Conservation (phyloP, 1,284 basidiomycete species). For the Sanguinoderma infundibulare region DNA sequence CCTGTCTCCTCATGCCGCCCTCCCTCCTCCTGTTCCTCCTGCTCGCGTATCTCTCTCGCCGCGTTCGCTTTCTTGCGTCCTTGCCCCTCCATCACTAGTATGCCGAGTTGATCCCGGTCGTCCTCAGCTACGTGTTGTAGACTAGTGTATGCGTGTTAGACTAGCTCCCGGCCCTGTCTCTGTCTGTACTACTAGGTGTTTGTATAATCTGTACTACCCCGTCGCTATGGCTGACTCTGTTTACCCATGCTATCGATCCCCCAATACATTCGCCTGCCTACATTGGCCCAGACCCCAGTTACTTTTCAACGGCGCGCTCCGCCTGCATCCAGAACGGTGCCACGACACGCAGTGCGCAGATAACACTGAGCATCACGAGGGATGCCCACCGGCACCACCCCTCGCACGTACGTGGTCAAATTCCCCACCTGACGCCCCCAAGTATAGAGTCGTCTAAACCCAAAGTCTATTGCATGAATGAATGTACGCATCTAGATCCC, state of each 20-base stretch:
- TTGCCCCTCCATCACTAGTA: neutral
- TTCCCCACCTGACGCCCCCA: neutral
- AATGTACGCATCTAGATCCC: neutral
- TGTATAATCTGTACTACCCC: neutral
- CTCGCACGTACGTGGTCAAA: too few species aligned
- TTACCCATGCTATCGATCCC: neutral
- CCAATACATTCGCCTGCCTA: neutral
- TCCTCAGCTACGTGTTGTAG: conserved; percentile 8
- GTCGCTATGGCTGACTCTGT: too few species aligned
- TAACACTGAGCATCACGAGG: too few species aligned
- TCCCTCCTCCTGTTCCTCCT: too few species aligned
- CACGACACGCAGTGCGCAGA: neutral
- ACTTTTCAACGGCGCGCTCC: neutral
- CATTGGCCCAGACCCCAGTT: neutral
- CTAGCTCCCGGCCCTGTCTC: neutral
- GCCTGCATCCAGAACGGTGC: neutral
- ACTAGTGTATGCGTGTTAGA: neutral
- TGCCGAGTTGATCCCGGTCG: conserved; percentile 2
- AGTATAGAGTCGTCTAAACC: neutral
- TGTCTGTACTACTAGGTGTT: neutral
- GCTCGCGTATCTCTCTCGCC: neutral
- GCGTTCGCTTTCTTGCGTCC: neutral
- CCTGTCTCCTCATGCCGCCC: too few species aligned
- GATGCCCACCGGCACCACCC: neutral
- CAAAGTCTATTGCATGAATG: neutral